phyloP scores from a whole-genome alignment of 352 stramenopile species.

The Globisporangium cystogenes region DNA sequence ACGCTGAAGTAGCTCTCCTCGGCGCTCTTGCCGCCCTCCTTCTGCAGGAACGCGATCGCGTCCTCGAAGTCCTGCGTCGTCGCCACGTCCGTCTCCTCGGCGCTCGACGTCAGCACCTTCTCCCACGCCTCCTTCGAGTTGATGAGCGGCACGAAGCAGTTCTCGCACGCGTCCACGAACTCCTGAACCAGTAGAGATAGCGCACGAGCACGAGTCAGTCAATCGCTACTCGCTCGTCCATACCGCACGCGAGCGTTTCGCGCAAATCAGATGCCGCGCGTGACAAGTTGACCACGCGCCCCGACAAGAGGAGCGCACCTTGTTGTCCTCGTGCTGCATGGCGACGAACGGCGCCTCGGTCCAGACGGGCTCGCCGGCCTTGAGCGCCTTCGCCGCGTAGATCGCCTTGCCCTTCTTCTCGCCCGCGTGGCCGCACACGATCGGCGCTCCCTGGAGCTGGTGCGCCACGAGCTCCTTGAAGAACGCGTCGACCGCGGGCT shows the following conservation, averaged over 20 bases:
- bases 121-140: conserved; percentile 57
- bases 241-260: background rate
- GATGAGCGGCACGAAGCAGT: conserved; percentile 76
- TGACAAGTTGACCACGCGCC: background rate
- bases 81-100: conserved; percentile 36
- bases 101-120: conserved; percentile 32
- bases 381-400: conserved; percentile 45
- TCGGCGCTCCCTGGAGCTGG: conserved; percentile 42
- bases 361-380: conserved; percentile 57
- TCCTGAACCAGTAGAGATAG: conserved; percentile 20
- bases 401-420: conserved; percentile 74
- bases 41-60: conserved; percentile 55
- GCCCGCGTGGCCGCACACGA: conserved; percentile 39
- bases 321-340: conserved; percentile 77
- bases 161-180: conserved; percentile 72
- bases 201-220: background rate
- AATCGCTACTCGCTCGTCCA: background rate
- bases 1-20: conserved; percentile 73
- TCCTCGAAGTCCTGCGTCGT: conserved; percentile 46
- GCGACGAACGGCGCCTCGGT: conserved; percentile 56
- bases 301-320: conserved; percentile 16
- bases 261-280: background rate
- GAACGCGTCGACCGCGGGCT: conserved; percentile 24
- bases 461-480: conserved; percentile 55
- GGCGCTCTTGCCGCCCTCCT: conserved; percentile 53